Evolutionary conservation across 495 filamentous ascomycete genomes (phyloP).

Genomic region (Emericellopsis terricola): DNA sequence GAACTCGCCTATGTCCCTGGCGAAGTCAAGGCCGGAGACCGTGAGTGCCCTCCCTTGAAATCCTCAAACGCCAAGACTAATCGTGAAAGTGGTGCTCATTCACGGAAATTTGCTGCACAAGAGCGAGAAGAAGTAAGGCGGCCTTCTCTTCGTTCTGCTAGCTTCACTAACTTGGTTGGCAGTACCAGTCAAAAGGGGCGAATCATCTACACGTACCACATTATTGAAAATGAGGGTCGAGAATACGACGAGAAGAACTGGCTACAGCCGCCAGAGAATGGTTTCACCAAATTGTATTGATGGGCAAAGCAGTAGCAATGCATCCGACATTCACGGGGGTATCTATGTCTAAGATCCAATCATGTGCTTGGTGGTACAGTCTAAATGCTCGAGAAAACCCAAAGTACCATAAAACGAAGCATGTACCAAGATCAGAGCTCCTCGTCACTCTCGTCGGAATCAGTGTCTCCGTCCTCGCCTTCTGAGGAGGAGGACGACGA

Average conservation of each 20-base stretch:
- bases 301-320: no score
- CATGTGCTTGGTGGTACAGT: not conserved
- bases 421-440: constrained; percentile 2
- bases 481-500: constrained; percentile 1
- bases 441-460: constrained; percentile 3
- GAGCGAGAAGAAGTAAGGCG: constrained; percentile 70
- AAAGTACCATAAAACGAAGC: no score
- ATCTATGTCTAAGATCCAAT: not conserved
- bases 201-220: constrained; percentile 95
- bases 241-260: constrained; percentile 79
- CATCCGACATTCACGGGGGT: not conserved
- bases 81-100: constrained; percentile 79
- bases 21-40: constrained; percentile 64
- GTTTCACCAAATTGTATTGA: constrained; percentile 50
- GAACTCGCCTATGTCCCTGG: constrained; percentile 39
- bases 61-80: no score
- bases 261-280: constrained; percentile 66
- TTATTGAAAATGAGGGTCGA: constrained; percentile 68
- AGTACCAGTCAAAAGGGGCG: constrained; percentile 54
- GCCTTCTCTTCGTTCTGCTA: no score
- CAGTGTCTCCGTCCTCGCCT: not conserved
- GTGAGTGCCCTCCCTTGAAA: not conserved
- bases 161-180: no score
- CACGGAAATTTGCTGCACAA: constrained; percentile 95
- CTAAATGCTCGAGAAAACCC: no score